Evolutionary conservation across 2,329 filamentous ascomycete species (phyloP), one percentile per base, ranked within the genome.

Genomic region (Exserohilum rostratum): DNA sequence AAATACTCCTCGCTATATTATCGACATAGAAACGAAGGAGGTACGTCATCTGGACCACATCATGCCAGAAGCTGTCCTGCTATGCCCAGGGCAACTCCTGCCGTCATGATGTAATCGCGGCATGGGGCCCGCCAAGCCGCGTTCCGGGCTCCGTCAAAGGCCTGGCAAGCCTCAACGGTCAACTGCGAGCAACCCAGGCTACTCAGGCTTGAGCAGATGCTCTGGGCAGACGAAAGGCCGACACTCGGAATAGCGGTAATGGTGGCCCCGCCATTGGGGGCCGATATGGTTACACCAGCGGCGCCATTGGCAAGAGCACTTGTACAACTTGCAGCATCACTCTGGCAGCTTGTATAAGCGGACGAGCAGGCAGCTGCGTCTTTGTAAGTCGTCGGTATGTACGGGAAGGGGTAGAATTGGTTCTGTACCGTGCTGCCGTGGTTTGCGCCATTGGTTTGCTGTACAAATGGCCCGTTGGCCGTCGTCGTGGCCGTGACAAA

Each of bases 341-440:
- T 76, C 65, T 82, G 77, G 55, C 83, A 85, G 51, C 74, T 73
- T 30, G 79, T 80, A 71, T 83, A 85, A 69, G 82, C 82, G 43
- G 79, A 79, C 25, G 81, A 80, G 70, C 83, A 85, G 34, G 77
- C 75, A 46, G 75, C 77, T 56, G 80, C 77, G 54, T 83, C 79
- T 27, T 73, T 68, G 66, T 84, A 84, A 53, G 78, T 78, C 2
- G 83, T 85, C 13, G 83, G 79, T 46, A 85, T 80, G 61, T 76
- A 77, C 46, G 81, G 68, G 58, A 83, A 84, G 15, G 82, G 81
- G 58, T 79, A 85, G 56, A 74, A 79, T 11, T 76, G 75, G 55
- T 81, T 82, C 22, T 77, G 67, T 67, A 83, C 74, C n/a, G 78
- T 82, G 58, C 58, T 65, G 40, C 47, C 47, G 35, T 62, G 53